Evolutionary conservation across 768 basidiomycete species (phyloP).

Genomic region (Tylopilus plumbeoviolaceoides): DNA sequence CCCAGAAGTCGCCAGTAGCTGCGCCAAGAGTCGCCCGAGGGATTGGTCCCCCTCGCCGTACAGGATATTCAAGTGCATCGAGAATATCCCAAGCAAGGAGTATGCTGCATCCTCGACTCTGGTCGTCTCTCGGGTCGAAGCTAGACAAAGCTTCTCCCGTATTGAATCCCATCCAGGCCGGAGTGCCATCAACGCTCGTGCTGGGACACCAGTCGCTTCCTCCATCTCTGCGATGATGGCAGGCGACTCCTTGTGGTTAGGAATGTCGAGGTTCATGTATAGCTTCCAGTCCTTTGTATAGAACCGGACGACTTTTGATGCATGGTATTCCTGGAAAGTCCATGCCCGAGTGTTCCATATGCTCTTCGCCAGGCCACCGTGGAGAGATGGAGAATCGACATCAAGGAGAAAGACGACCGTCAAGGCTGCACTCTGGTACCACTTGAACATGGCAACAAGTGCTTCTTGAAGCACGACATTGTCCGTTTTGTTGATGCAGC

Average conservation of each 20-base stretch:
- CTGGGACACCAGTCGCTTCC: neutral
- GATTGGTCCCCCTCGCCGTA: neutral
- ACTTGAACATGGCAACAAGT: neutral
- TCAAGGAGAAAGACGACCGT: neutral
- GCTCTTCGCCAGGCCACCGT: neutral
- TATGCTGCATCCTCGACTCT: neutral
- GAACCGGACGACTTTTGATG: neutral
- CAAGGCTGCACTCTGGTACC: neutral
- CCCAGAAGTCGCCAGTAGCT: neutral
- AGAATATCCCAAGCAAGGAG: neutral
- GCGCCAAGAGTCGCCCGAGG: neutral
- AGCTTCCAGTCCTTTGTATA: neutral
- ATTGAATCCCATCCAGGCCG: neutral
- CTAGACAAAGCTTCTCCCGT: neutral
- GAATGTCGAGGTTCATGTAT: neutral
- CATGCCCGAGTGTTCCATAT: neutral
- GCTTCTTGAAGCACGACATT: neutral
- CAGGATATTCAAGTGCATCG: neutral
- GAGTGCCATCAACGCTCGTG: neutral
- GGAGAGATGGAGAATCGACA: neutral
- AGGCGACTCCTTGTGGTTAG: neutral
- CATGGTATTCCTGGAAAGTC: neutral
- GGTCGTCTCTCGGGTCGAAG: neutral
- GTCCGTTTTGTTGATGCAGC: constrained; percentile 2
- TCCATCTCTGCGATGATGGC: neutral